Evolutionary conservation across 1,284 basidiomycete species (phyloP).

Genomic region (Tylopilus sp.): DNA sequence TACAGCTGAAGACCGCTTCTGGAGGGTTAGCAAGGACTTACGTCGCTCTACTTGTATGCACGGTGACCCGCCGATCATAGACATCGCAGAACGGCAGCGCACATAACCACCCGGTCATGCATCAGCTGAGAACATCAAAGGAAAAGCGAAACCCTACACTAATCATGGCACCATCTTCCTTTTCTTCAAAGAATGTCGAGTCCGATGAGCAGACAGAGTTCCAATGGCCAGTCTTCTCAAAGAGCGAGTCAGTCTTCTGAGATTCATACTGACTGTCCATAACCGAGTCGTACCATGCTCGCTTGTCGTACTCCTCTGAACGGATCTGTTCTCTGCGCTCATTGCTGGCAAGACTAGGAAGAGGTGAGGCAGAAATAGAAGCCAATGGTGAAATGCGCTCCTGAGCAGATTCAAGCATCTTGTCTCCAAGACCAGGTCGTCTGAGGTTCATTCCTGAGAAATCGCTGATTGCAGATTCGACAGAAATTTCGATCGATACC

Average conservation of each 20-base stretch:
- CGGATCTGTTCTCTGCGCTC: slow-evolving; percentile 9
- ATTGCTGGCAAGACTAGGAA: slow-evolving; percentile 50
- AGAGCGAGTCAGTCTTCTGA: slow-evolving; percentile 61
- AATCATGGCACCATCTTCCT: neutral
- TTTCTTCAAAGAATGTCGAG: slow-evolving; percentile 67
- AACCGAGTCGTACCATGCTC: slow-evolving; percentile 65
- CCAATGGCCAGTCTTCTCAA: slow-evolving; percentile 64
- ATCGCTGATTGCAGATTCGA: slow-evolving; percentile 71
- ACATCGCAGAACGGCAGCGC: slow-evolving; percentile 66
- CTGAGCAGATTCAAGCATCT: slow-evolving; percentile 79
- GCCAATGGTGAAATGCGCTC: slow-evolving; percentile 65
- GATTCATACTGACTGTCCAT: slow-evolving; percentile 52
- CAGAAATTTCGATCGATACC: slow-evolving; percentile 66
- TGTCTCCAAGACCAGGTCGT: slow-evolving; percentile 81
- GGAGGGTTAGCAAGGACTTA: slow-evolving; percentile 52
- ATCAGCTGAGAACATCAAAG: slow-evolving; percentile 19
- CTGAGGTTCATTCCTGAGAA: slow-evolving; percentile 63
- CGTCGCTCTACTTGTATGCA: slow-evolving; percentile 69
- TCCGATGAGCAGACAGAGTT: slow-evolving; percentile 61
- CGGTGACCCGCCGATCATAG: slow-evolving; percentile 72
- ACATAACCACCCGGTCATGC: neutral
- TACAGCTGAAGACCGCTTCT: slow-evolving; percentile 39
- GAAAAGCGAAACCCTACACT: slow-evolving; percentile 50
- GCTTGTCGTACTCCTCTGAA: slow-evolving; percentile 38
- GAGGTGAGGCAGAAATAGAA: slow-evolving; percentile 73